Conservation (phyloP, 1,139 yeast genomes). For the Arxiozyma bovina region DNA sequence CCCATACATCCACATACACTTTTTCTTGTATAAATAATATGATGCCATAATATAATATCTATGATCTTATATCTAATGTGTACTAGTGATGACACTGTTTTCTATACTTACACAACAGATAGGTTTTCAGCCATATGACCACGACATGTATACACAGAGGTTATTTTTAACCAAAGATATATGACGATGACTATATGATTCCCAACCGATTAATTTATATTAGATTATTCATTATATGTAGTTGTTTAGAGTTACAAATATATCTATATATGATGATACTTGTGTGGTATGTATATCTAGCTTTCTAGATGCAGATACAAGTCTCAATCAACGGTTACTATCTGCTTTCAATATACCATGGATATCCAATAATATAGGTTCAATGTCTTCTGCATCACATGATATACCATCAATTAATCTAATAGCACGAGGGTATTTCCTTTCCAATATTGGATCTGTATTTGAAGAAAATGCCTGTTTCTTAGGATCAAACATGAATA, state of each 20-base stretch:
- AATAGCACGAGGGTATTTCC: constrained; percentile 17
- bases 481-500: constrained; percentile 22
- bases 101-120: too few species aligned
- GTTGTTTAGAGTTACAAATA: neutral
- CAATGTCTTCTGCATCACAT: constrained; percentile 25
- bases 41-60: too few species aligned
- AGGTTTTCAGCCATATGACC: too few species aligned
- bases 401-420: constrained; percentile 27
- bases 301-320: neutral
- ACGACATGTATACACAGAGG: too few species aligned
- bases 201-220: neutral
- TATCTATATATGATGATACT: neutral
- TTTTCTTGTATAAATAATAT: too few species aligned
- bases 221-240: neutral
- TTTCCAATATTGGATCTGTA: constrained; percentile 4
- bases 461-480: neutral
- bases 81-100: too few species aligned
- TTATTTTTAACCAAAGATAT: too few species aligned
- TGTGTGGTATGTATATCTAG: neutral
- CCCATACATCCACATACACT: too few species aligned
- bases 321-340: neutral
- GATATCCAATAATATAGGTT: constrained; percentile 21
- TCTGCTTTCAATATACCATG: constrained; percentile 21
- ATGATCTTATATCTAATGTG: too few species aligned
- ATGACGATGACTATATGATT: neutral